Base-by-base conservation (phyloP, 1,284 basidiomycete genomes). In the Fomitopsis palustris region DNA sequence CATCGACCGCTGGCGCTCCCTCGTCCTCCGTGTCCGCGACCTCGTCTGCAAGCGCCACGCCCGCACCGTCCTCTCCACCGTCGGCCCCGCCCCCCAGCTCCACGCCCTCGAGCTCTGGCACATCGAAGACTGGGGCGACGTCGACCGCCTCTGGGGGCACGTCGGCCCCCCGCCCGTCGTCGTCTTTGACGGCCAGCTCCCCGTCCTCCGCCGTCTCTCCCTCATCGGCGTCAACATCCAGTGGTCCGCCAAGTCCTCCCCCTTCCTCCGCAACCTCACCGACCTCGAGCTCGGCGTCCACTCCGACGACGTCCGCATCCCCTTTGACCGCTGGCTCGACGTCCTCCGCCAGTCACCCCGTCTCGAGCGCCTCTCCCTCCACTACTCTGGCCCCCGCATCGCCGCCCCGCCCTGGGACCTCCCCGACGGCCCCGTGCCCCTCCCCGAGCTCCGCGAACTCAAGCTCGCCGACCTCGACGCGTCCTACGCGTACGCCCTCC, bases 141-240 rank as follows among this genome's bases (percentile, higher is more conserved):
- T 78, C 0, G 77, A 81, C 60, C 63, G 65, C 38, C 62, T 68
- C 57, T 80, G 77, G 66, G 70, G 78, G 54, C 81, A 82, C 12
- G 85, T 83, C 23, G 78, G 81, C 62, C 74, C 78, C n/a, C 78
- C 80, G 4, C 84, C 83, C 16, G 83, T 85, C 19, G 71, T 76
- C 61, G 78, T 84, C 41, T 85, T 86, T 69, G 70, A 71, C 63
- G 81, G 82, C 63, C 60, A 67, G 16, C 74, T 84, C 21, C 84
- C 83, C 16, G 67, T 70, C 12, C 71, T 85, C 37, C 76, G 72
- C 62, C 80, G 84, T 64, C 75, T 86, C 53, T 82, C 82, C 29
- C 74, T 87, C 56, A 83, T 85, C 62, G 85, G 85, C 56, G 84
- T 87, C 59, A 86, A 86, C 67, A 76, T 87, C 41, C 81, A 81